These are phyloP conservation scores for Lecanosticta acicola DNA, from an alignment of 2,329 filamentous ascomycete species.

Conservation along the genomic window DNA sequence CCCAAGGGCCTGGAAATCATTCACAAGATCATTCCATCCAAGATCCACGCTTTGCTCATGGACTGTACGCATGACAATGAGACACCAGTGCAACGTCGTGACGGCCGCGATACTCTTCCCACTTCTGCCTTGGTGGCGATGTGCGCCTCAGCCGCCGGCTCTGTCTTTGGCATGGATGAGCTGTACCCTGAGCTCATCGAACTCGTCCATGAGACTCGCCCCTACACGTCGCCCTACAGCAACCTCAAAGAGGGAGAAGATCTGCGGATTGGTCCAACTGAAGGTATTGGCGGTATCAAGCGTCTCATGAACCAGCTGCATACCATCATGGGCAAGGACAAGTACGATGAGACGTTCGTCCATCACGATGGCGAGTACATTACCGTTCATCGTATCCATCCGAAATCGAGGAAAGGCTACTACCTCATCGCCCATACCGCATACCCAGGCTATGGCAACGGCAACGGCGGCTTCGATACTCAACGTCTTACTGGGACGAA, in stretches of 20 bases:
- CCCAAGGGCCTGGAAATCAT: conserved; percentile 57
- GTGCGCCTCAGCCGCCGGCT: conserved; percentile 90
- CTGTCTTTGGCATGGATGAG: conserved; percentile 97
- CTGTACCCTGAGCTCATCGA: conserved; percentile 92
- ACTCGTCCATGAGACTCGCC: conserved; percentile 78
- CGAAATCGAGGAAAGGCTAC: conserved; percentile 84
- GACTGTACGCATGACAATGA: conserved; percentile 99
- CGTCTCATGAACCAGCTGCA: conserved; percentile 93
- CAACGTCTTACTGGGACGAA: conserved; percentile 79
- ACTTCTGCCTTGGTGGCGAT: conserved; percentile 92
- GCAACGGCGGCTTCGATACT: conserved; percentile 72
- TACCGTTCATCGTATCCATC: conserved; percentile 91
- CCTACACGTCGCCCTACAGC: conserved; percentile 75
- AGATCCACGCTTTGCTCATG: conserved; percentile 94
- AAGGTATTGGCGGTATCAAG: conserved; percentile 85
- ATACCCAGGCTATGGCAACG: conserved; percentile 82
- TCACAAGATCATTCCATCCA: conserved; percentile 75
- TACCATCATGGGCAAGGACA: conserved; percentile 88
- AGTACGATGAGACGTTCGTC: conserved; percentile 91
- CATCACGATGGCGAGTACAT: conserved; percentile 96
- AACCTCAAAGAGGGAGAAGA: conserved; percentile 37
- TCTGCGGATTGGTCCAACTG: conserved; percentile 62
- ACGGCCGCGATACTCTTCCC: conserved; percentile 86
- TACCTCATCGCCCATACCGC: conserved; percentile 95
- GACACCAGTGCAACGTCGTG: conserved; percentile 87